Evolutionary conservation across 2,329 filamentous ascomycete species (phyloP), one percentile per base, ranked within the genome.

Genomic region (Chaetomium globosum): DNA sequence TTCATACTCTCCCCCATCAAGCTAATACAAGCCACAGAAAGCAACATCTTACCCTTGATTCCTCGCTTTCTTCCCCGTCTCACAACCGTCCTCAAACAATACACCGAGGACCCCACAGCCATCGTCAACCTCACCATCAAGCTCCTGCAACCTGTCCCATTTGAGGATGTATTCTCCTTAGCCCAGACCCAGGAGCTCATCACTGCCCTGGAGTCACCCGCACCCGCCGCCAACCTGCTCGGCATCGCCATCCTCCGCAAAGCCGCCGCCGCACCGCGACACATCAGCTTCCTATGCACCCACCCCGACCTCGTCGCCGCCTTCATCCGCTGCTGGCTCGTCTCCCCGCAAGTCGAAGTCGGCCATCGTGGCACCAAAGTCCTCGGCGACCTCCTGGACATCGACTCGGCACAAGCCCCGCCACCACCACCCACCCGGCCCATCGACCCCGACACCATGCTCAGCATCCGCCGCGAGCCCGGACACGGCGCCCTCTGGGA

Each of bases 171-270:
- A 19, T 77, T 87, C 67, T 76, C 79, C 1, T 74, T 87, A 8
- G 83, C 84, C 12, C 80, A 83, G 28, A 78, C 82, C 52, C 78
- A 81, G 6, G 77, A 81, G 16, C 74, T 88, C 3, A 75, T 85
- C 56, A 77, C 79, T 46, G 85, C 85, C 28, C 77, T 88, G 19
- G 74, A 75, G 55, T 86, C 85, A 1, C 80, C 83, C 1, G 78
- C 84, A 0, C 80, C 85, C 0, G 82, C 84, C 2, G 84, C 83
- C 33, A 86, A 86, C 71, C 76, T 87, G 19, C 81, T 89, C 28
- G 85, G 81, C 71, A 79, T 89, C 69, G 75, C 80, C 61, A 78
- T 88, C 61, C 71, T 88, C 31, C 77, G 83, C 66, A 88, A 88
- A 71, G 85, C 84, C 4, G 76, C 82, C 26, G 73, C 74, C 19